Conservation (phyloP, 2,329 filamentous ascomycete genomes). For the Tolypocladium amazonense region DNA sequence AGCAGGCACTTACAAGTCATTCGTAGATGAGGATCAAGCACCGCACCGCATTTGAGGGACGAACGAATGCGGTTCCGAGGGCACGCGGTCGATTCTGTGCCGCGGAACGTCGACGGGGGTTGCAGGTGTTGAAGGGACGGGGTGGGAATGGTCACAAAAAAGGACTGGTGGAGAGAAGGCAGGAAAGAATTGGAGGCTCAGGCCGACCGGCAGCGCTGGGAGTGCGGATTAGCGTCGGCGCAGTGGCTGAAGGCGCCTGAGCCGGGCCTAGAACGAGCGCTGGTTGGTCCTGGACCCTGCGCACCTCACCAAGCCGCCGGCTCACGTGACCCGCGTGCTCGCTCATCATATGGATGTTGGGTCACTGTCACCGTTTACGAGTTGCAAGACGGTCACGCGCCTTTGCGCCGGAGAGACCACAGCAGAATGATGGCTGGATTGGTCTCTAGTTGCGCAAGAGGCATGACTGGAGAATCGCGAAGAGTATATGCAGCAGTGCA, state of each 20-base stretch:
- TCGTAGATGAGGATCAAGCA: constrained; percentile 30
- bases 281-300: background rate
- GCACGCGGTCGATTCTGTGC: constrained; percentile 11
- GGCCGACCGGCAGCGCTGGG: constrained; percentile 5
- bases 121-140: constrained; percentile 21
- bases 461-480: no score
- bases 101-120: constrained; percentile 10
- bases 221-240: background rate
- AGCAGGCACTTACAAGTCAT: constrained; percentile 39
- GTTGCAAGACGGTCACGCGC: background rate
- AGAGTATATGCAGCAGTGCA: background rate
- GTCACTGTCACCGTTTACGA: no score
- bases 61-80: constrained; percentile 12
- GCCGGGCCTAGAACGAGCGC: background rate
- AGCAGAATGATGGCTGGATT: background rate
- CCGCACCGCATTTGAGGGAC: constrained; percentile 14
- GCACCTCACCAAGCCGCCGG: background rate
- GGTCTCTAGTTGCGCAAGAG: background rate
- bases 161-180: constrained; percentile 23
- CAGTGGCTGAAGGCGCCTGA: background rate
- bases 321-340: background rate
- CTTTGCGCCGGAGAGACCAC: background rate
- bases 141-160: constrained; percentile 23
- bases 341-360: no score
- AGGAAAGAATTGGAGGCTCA: constrained; percentile 30